A percentile compares a stretch with the other conserved stretches of the same genome.
Conservation (phyloP, 768 basidiomycete genomes). For the Boletellus ananiceps region DNA sequence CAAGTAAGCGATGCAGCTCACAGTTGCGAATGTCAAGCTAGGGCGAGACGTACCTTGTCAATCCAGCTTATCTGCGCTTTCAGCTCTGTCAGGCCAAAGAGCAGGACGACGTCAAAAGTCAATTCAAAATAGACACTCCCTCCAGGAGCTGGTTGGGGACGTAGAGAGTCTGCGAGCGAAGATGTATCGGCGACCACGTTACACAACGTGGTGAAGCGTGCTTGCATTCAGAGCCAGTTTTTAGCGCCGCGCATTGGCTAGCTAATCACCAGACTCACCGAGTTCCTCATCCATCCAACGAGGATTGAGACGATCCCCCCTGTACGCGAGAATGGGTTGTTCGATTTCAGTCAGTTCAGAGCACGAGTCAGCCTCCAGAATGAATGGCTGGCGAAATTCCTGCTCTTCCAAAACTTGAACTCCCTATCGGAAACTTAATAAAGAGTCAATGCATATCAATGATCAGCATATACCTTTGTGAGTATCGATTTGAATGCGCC, state of each 20-base stretch:
- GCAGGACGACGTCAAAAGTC: constrained; percentile 33
- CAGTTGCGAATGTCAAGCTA: neutral
- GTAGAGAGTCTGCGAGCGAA: no score
- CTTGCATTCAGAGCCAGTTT: neutral
- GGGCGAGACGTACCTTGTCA: constrained; percentile 20
- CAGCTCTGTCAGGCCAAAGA: constrained; percentile 42
- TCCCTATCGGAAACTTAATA: constrained; percentile 1
- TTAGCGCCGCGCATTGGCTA: neutral
- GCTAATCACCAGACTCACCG: neutral
- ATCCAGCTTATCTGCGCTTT: constrained; percentile 44
- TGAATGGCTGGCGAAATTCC: constrained; percentile 16
- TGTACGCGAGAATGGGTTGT: constrained; percentile 14
- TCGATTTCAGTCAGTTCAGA: neutral
- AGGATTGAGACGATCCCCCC: constrained; percentile 8
- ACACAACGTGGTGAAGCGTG: neutral
- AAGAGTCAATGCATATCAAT: neutral
- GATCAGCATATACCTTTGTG: constrained; percentile 16
- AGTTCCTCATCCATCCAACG: neutral
- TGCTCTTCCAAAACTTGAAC: constrained; percentile 18
- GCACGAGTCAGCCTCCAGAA: neutral
- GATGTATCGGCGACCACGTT: no score
- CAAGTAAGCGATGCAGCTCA: neutral
- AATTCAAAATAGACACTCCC: no score
- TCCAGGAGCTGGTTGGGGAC: no score
- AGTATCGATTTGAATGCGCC: constrained; percentile 37